Evolutionary conservation across 1,139 yeast species (phyloP).

Genomic region (Yamadazyma sp.): DNA sequence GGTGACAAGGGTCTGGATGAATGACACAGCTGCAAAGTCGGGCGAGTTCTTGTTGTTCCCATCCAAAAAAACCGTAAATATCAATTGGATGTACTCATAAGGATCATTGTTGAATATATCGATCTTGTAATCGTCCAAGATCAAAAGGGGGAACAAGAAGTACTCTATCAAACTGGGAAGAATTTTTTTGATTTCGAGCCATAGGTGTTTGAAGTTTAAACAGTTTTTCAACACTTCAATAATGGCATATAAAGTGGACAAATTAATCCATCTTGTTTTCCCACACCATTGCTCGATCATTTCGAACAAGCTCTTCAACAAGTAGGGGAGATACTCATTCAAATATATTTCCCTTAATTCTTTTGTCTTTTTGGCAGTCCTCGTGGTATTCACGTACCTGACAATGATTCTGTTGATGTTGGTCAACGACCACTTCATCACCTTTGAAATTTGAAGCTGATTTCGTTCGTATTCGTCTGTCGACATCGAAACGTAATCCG

Average conservation of each 20-base stretch:
- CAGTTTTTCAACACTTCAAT: slow-evolving; percentile 68
- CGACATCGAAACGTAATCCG: slow-evolving; percentile 38
- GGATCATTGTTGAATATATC: slow-evolving; percentile 88
- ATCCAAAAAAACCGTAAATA: slow-evolving; percentile 62
- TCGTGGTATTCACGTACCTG: slow-evolving; percentile 53
- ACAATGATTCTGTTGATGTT: slow-evolving; percentile 73
- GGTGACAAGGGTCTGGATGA: slow-evolving; percentile 64
- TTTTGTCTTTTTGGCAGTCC: not conserved
- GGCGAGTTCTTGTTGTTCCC: slow-evolving; percentile 50
- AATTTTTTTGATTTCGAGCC: slow-evolving; percentile 73
- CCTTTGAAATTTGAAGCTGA: slow-evolving; percentile 51
- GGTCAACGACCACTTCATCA: slow-evolving; percentile 90
- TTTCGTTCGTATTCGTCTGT: slow-evolving; percentile 35
- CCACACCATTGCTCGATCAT: slow-evolving; percentile 76
- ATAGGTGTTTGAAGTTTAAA: slow-evolving; percentile 64
- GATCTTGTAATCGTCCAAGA: slow-evolving; percentile 68
- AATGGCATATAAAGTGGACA: slow-evolving; percentile 64
- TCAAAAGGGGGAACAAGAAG: slow-evolving; percentile 75
- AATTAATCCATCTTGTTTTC: slow-evolving; percentile 66
- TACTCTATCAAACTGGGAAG: slow-evolving; percentile 64
- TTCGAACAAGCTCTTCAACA: slow-evolving; percentile 60
- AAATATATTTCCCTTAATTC: slow-evolving; percentile 31
- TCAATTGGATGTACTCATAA: slow-evolving; percentile 81
- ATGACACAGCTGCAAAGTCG: slow-evolving; percentile 66
- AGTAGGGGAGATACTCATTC: slow-evolving; percentile 68